A percentile compares a stretch with the other conserved stretches of the same genome.
phyloP scores from a whole-genome alignment of 1,284 basidiomycete genomes.

The Sporisorium graminicola region DNA sequence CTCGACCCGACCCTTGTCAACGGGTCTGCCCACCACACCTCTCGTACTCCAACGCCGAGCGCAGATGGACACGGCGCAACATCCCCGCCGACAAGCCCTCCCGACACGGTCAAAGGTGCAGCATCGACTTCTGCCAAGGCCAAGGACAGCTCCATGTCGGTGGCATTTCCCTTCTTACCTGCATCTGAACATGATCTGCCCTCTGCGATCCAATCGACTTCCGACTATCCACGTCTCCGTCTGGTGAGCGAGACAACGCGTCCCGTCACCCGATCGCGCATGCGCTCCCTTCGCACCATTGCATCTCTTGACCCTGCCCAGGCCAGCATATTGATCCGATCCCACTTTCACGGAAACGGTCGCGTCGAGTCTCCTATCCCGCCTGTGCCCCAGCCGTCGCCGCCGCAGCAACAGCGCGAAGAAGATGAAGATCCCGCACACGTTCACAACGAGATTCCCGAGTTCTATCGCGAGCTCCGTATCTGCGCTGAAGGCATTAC shows the following conservation, averaged over 20 bases:
- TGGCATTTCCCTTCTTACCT: slow-evolving; percentile 33
- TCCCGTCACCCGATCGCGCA: slow-evolving; percentile 32
- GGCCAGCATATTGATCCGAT: slow-evolving; percentile 40
- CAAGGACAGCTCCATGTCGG: slow-evolving; percentile 7
- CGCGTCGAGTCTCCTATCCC: slow-evolving; percentile 33
- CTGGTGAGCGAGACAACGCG: slow-evolving; percentile 46
- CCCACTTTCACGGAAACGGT: slow-evolving; percentile 32
- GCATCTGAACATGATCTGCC: slow-evolving; percentile 14
- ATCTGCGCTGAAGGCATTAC: slow-evolving; percentile 51
- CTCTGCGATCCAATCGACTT: slow-evolving; percentile 46
- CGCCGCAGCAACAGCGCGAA: not conserved
- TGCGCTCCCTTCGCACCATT: slow-evolving; percentile 49
- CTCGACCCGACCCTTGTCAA: slow-evolving; percentile 13
- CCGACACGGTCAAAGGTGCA: not conserved
- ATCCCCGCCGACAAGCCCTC: slow-evolving; percentile 9
- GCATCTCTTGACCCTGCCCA: slow-evolving; percentile 44
- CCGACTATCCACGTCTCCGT: slow-evolving; percentile 47
- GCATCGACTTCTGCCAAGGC: slow-evolving; percentile 6
- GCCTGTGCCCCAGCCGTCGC: slow-evolving; percentile 7
- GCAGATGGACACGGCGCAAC: not conserved
- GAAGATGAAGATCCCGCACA: slow-evolving; percentile 19
- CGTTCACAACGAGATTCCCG: slow-evolving; percentile 25
- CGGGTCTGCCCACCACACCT: slow-evolving; percentile 2
- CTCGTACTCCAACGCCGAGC: slow-evolving; percentile 5
- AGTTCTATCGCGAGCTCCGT: slow-evolving; percentile 45